phyloP scores from a whole-genome alignment of 306 rosid species.

The Quercus engelmannii region DNA sequence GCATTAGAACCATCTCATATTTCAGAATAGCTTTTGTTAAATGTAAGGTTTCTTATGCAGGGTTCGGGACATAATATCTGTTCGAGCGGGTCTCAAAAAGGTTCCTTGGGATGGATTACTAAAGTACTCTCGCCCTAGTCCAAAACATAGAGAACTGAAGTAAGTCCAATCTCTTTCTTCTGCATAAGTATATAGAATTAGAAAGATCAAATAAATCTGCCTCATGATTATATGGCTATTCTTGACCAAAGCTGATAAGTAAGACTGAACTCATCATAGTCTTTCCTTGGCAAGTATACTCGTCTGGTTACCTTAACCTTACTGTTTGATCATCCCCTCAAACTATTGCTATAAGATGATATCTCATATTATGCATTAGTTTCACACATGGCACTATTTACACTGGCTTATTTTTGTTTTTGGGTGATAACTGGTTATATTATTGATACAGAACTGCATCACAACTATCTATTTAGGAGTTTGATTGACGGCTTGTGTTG shows the following conservation, averaged over 20 bases:
- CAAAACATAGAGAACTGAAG: conserved; percentile 83
- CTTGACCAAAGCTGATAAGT: too few relatives aligned
- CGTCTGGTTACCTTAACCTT: neutral
- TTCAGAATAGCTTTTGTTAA: neutral
- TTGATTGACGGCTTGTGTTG: too few relatives aligned
- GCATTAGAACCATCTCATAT: conserved; percentile 4
- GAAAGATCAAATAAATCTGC: too few relatives aligned
- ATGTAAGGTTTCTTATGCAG: conserved; percentile 35
- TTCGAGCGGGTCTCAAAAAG: conserved; percentile 90
- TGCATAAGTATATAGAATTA: neutral
- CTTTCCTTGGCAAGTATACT: too few relatives aligned
- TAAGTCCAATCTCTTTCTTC: conserved; percentile 21
- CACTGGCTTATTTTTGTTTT: too few relatives aligned
- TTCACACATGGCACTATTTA: too few relatives aligned
- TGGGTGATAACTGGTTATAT: neutral
- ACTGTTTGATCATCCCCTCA: neutral
- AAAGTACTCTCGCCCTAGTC: conserved; percentile 93
- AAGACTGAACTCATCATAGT: too few relatives aligned
- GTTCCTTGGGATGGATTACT: conserved; percentile 99
- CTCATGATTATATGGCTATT: neutral
- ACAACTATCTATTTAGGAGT: neutral
- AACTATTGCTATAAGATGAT: too few relatives aligned
- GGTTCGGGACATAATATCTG: conserved; percentile 82
- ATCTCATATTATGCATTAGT: too few relatives aligned
- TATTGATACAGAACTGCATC: neutral